These are phyloP conservation scores for Leccinum uliginosum DNA, from an alignment of 768 basidiomycete species.

Conservation along the genomic window DNA sequence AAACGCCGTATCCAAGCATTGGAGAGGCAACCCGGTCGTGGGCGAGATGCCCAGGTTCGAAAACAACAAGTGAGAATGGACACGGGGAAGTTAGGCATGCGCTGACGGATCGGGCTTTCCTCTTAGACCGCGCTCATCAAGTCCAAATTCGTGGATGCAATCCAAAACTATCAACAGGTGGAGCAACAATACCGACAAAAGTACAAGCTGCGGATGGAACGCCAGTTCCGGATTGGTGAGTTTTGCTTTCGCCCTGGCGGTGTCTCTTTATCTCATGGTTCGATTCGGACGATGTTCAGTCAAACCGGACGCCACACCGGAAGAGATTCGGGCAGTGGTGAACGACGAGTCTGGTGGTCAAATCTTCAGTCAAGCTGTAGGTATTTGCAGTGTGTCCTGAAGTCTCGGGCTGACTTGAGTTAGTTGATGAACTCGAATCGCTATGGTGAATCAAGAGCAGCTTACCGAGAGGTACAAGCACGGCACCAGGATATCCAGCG, in stretches of 20 bases:
- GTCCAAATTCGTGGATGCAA: conserved; percentile 78
- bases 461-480: conserved; percentile 95
- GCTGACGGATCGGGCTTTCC: conserved; percentile 11
- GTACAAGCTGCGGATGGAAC: conserved; percentile 78
- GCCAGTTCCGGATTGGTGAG: conserved; percentile 84
- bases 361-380: conserved; percentile 85
- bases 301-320: conserved; percentile 88
- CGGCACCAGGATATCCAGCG: conserved; percentile 94
- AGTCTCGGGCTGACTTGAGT: background rate
- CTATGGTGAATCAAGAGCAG: conserved; percentile 84
- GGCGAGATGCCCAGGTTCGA: conserved; percentile 66
- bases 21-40: conserved; percentile 60
- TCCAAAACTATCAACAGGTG: conserved; percentile 80
- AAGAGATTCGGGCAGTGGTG: conserved; percentile 84
- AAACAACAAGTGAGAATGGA: conserved; percentile 60
- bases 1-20: conserved; percentile 72
- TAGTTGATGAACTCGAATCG: conserved; percentile 88
- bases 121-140: conserved; percentile 57
- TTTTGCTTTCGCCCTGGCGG: background rate
- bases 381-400: conserved; percentile 8
- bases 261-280: background rate
- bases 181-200: conserved; percentile 75
- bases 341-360: conserved; percentile 79
- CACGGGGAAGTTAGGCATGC: conserved; percentile 4
- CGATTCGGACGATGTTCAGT: conserved; percentile 39